These are phyloP conservation scores for Cairneyella variabilis DNA, from an alignment of 495 filamentous ascomycete species.

Conservation along the genomic window DNA sequence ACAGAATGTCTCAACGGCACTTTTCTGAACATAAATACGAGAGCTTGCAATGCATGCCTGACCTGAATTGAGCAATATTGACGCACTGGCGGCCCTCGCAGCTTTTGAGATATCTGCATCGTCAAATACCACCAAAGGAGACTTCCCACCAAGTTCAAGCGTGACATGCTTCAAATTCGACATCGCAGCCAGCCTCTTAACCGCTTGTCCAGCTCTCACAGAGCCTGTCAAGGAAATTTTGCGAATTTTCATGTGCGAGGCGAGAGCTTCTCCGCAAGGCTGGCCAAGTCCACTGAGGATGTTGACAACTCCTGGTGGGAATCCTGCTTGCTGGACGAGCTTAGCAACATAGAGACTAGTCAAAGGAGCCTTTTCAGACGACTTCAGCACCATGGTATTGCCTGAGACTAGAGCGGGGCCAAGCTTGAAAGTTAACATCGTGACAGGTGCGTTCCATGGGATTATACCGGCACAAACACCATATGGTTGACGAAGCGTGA, in stretches of 20 bases:
- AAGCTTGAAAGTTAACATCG: conserved; percentile 38
- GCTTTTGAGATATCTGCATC: conserved; percentile 86
- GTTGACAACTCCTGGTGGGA: conserved; percentile 56
- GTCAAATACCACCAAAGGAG: conserved; percentile 76
- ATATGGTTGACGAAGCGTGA: conserved; percentile 31
- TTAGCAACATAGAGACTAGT: conserved; percentile 50
- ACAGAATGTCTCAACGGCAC: conserved; percentile 49
- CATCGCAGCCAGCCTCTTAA: conserved; percentile 46
- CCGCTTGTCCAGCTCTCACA: conserved; percentile 46
- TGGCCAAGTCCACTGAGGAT: conserved; percentile 50
- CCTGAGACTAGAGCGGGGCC: conserved; percentile 41
- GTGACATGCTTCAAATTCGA: conserved; percentile 88
- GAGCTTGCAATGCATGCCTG: conserved; percentile 20
- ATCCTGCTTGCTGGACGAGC: conserved; percentile 52
- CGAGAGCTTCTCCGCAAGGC: conserved; percentile 42
- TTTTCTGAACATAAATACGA: conserved; percentile 53
- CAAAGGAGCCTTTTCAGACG: conserved; percentile 51
- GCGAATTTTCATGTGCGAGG: conserved; percentile 43
- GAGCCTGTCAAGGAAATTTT: conserved; percentile 60
- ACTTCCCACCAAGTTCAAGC: conserved; percentile 89
- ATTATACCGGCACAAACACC: conserved; percentile 34
- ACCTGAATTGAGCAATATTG: conserved; percentile 44
- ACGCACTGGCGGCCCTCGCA: conserved; percentile 34
- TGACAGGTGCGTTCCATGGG: conserved; percentile 40
- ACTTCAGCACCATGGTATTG: conserved; percentile 45